These are phyloP conservation scores for Diaporthe citriasiana DNA, from an alignment of 2,329 filamentous ascomycete genomes.

Conservation along the genomic window DNA sequence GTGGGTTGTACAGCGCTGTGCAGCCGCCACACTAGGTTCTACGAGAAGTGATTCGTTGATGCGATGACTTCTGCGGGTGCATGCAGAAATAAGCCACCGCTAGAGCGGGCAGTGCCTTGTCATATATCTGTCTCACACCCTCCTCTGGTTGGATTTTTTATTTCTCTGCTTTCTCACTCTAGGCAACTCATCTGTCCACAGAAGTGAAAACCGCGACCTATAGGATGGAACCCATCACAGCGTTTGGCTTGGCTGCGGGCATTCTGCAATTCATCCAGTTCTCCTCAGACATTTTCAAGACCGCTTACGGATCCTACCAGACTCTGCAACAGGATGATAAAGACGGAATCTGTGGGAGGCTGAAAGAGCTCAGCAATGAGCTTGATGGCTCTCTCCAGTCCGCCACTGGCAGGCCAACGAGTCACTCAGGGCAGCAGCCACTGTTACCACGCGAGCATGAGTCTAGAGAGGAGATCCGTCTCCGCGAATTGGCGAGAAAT, in stretches of 20 bases:
- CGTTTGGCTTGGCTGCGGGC: neutral
- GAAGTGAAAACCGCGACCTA: neutral
- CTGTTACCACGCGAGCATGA: neutral
- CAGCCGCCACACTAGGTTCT: neutral
- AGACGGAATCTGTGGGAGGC: neutral
- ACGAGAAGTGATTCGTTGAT: neutral
- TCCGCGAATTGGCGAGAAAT: neutral
- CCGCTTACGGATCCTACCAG: neutral
- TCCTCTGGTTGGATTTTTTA: neutral
- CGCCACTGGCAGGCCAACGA: neutral
- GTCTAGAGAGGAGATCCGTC: neutral
- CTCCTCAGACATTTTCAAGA: conserved; percentile 1
- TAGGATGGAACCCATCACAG: neutral
- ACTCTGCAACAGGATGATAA: neutral
- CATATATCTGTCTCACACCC: neutral
- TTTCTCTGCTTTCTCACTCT: neutral
- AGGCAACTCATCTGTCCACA: neutral
- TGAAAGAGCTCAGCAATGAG: conserved; percentile 5
- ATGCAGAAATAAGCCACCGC: neutral
- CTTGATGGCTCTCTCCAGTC: neutral
- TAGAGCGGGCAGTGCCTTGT: neutral
- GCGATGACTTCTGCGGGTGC: neutral
- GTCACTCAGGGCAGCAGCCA: neutral
- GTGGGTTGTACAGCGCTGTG: neutral
- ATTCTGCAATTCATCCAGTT: neutral